These are phyloP conservation scores for Ophiostoma ulmi DNA, from an alignment of 2,329 filamentous ascomycete genomes.

Conservation along the genomic window DNA sequence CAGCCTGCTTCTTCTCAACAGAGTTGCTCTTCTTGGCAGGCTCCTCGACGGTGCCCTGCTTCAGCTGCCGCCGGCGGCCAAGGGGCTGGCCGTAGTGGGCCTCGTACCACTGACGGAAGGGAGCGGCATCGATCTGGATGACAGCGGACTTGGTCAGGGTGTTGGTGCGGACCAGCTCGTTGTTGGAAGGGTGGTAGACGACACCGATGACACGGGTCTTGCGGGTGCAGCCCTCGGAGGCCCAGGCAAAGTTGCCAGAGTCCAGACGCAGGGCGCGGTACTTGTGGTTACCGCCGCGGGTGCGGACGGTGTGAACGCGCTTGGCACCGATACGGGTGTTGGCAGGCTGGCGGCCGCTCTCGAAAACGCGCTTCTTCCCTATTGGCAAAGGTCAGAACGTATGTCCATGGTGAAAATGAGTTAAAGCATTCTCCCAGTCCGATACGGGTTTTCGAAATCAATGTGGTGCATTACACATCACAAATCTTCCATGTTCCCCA, in stretches of 20 bases:
- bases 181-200: conserved; percentile 99
- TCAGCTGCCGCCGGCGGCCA: conserved; percentile 87
- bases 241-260: conserved; percentile 99
- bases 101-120: conserved; percentile 99
- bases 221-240: conserved; percentile 94
- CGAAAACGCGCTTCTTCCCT: conserved; percentile 98
- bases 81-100: conserved; percentile 93
- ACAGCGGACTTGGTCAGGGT: conserved; percentile 98
- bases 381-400: conserved; percentile 70
- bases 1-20: conserved; percentile 94
- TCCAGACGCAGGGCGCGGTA: conserved; percentile 99
- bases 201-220: conserved; percentile 99
- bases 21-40: conserved; percentile 89
- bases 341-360: conserved; percentile 98
- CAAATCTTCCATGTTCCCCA: not conserved
- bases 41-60: conserved; percentile 59
- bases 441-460: conserved; percentile 63
- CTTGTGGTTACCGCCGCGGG: conserved; percentile 86
- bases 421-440: conserved; percentile 30
- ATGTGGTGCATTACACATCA: conserved; percentile 6
- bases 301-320: conserved; percentile 42
- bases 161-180: conserved; percentile 99
- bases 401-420: conserved; percentile 42
- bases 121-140: conserved; percentile 96
- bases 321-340: conserved; percentile 92